Conservation (phyloP, 345 rosid genomes). For the Ailanthus altissimus region DNA sequence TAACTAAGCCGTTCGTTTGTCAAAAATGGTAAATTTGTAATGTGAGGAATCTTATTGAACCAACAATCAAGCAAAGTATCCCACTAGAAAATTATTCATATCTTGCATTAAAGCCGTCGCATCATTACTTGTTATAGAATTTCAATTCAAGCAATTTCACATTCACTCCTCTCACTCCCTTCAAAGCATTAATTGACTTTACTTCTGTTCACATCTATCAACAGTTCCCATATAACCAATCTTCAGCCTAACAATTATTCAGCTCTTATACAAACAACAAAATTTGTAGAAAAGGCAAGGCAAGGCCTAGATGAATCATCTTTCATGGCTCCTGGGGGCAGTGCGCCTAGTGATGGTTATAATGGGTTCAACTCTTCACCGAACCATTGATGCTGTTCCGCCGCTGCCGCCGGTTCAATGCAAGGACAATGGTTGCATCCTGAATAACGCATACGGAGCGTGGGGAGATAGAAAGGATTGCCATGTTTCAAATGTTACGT, state of each 20-base stretch:
- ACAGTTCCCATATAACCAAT: not conserved
- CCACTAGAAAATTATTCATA: not conserved
- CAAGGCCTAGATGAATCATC: slow-evolving; percentile 7
- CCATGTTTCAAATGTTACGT: slow-evolving; percentile 42
- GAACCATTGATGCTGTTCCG: slow-evolving; percentile 42
- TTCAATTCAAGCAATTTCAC: slow-evolving; percentile 1
- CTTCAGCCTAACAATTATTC: not conserved
- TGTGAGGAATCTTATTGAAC: too few relatives aligned
- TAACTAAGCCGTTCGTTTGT: too few relatives aligned
- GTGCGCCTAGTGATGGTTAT: not conserved
- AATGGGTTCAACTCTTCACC: not conserved
- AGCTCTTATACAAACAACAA: not conserved
- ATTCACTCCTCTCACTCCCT: not conserved
- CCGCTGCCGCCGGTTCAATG: slow-evolving; percentile 63
- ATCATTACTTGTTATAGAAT: not conserved
- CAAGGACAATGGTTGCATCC: slow-evolving; percentile 50
- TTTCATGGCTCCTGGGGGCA: not conserved
- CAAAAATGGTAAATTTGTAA: too few relatives aligned
- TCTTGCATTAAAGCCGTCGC: not conserved
- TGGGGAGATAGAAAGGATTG: slow-evolving; percentile 81
- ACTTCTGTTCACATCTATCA: not conserved
- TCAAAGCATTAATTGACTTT: not conserved
- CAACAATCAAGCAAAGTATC: not conserved
- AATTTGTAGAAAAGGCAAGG: not conserved
- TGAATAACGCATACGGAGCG: slow-evolving; percentile 67